Conservation (phyloP, 371 early-diverging fungal species). For the Thermomucor indicae-seudaticae region DNA sequence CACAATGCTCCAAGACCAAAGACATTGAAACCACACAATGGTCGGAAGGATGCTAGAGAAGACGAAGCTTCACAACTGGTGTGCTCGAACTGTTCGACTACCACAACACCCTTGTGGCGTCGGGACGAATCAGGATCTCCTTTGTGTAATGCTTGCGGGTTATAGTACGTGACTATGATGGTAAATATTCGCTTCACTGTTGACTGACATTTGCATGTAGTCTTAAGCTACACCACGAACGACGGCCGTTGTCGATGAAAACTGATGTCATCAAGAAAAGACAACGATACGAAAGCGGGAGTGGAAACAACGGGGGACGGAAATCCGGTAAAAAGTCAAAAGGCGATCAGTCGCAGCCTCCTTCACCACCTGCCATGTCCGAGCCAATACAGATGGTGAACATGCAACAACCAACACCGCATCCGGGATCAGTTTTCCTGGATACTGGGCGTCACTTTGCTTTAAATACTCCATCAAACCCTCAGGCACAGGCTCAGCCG, state of each 20-base stretch:
- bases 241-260: slow-evolving; percentile 71
- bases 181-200: background rate
- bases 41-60: slow-evolving; percentile 28
- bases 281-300: slow-evolving; percentile 60
- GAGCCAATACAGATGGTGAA: background rate
- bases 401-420: background rate
- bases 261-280: slow-evolving; percentile 78
- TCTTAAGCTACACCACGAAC: slow-evolving; percentile 77
- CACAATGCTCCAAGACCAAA: slow-evolving; percentile 71
- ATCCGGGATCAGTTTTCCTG: no score
- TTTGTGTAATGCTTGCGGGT: slow-evolving; percentile 95
- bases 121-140: slow-evolving; percentile 78
- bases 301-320: slow-evolving; percentile 5
- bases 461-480: background rate
- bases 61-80: slow-evolving; percentile 44
- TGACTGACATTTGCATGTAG: slow-evolving; percentile 16
- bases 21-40: slow-evolving; percentile 33
- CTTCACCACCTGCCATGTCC: slow-evolving; percentile 1
- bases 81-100: slow-evolving; percentile 88
- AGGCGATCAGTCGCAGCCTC: slow-evolving; percentile 8
- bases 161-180: slow-evolving; percentile 60
- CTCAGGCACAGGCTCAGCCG: background rate
- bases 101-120: slow-evolving; percentile 94
- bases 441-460: no score
- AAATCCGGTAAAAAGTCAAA: slow-evolving; percentile 14